Evolutionary conservation across 306 rosid genomes (phyloP).

Genomic region (Vigna trinervia): DNA sequence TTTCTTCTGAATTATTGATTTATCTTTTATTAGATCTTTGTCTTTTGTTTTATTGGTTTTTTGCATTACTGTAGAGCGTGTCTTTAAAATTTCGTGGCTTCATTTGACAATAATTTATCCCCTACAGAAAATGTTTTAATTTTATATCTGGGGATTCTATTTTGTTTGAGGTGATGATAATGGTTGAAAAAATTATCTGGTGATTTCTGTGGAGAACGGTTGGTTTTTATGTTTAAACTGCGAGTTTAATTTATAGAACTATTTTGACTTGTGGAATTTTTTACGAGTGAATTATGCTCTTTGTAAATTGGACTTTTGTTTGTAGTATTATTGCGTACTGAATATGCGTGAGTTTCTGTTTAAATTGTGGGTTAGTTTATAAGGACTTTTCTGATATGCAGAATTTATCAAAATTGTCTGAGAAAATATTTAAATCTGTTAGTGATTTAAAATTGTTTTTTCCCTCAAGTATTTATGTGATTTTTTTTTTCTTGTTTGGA

Average conservation of each 20-base stretch:
- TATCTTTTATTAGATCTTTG: not conserved
- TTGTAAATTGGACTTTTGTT: not conserved
- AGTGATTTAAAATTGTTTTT: not conserved
- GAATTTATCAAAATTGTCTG: not conserved
- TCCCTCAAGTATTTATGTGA: not conserved
- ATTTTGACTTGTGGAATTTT: not conserved
- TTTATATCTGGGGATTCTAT: not conserved
- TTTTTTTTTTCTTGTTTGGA: not conserved
- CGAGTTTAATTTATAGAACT: not conserved
- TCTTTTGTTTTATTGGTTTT: not conserved
- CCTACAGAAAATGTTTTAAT: not conserved
- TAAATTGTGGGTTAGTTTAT: not conserved
- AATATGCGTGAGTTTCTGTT: not conserved
- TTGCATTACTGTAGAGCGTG: not conserved
- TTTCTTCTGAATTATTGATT: not conserved
- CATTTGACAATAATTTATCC: not conserved
- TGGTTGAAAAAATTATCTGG: not conserved
- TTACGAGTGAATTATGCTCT: not conserved
- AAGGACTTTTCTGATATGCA: not conserved
- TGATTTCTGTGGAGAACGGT: not conserved
- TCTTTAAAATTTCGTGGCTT: slow-evolving; percentile 7
- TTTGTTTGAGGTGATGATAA: not conserved
- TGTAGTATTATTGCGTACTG: not conserved
- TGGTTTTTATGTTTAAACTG: not conserved
- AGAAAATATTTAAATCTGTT: not conserved